Percentiles rank a stretch among this genome's conserved stretches.
Conservation (phyloP, 345 rosid species). For the Corchorus capsularis region DNA sequence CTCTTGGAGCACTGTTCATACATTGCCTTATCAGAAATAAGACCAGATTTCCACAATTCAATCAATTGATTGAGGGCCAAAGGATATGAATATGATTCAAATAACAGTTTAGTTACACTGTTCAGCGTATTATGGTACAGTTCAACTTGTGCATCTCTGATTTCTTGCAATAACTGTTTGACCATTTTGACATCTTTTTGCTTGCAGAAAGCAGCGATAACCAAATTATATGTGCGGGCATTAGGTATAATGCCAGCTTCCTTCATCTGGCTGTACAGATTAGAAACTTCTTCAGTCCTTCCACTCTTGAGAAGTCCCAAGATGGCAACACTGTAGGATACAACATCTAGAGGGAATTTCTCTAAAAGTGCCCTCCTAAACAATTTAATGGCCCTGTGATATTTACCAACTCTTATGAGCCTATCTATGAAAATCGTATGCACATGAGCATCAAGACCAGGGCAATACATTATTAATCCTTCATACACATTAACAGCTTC, state of each 20-base stretch:
- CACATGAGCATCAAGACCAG: slow-evolving; percentile 57
- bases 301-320: slow-evolving; percentile 57
- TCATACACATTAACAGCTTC: slow-evolving; percentile 56
- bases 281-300: slow-evolving; percentile 53
- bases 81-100: slow-evolving; percentile 27
- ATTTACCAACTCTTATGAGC: slow-evolving; percentile 52
- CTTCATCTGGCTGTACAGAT: slow-evolving; percentile 52
- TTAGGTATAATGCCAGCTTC: slow-evolving; percentile 50
- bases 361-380: slow-evolving; percentile 47
- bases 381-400: slow-evolving; percentile 43
- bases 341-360: slow-evolving; percentile 55
- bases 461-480: slow-evolving; percentile 32
- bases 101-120: slow-evolving; percentile 35
- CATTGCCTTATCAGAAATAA: slow-evolving; percentile 29
- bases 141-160: slow-evolving; percentile 46
- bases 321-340: slow-evolving; percentile 64
- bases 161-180: slow-evolving; percentile 45
- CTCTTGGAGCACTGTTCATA: slow-evolving; percentile 11
- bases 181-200: slow-evolving; percentile 51
- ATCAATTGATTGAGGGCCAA: slow-evolving; percentile 34
- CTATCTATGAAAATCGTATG: slow-evolving; percentile 57
- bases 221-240: slow-evolving; percentile 36
- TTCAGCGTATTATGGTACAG: slow-evolving; percentile 36
- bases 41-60: slow-evolving; percentile 38
- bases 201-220: slow-evolving; percentile 52